phyloP scores from a whole-genome alignment of 2,329 filamentous ascomycete genomes.

The Ascochyta rabiei region DNA sequence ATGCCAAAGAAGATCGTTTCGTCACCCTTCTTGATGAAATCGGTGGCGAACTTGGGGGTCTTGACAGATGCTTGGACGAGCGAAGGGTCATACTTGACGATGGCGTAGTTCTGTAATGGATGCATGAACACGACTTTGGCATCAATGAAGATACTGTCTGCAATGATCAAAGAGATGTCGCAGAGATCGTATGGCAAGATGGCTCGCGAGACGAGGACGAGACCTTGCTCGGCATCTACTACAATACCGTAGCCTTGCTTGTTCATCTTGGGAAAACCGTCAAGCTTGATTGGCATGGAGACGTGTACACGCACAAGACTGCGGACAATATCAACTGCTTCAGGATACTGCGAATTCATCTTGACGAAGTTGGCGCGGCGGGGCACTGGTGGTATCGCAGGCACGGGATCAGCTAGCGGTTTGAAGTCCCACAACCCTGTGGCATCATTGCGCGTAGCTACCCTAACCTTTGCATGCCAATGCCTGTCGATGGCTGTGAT shows the following conservation, averaged over 20 bases:
- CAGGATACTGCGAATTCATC: constrained; percentile 84
- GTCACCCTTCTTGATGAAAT: constrained; percentile 88
- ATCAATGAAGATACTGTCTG: constrained; percentile 92
- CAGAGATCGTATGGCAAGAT: constrained; percentile 96
- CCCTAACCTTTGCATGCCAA: constrained; percentile 93
- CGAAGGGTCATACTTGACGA: constrained; percentile 91
- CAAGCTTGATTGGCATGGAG: constrained; percentile 92
- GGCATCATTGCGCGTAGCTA: constrained; percentile 87
- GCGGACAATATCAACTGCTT: constrained; percentile 89
- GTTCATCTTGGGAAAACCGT: constrained; percentile 94
- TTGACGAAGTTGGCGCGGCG: constrained; percentile 89
- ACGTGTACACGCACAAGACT: constrained; percentile 95
- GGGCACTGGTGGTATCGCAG: constrained; percentile 72
- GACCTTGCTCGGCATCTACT: constrained; percentile 94
- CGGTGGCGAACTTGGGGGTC: constrained; percentile 80
- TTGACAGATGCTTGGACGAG: constrained; percentile 94
- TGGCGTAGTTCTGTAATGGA: constrained; percentile 93
- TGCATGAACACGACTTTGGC: constrained; percentile 96
- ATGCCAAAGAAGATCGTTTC: constrained; percentile 98
- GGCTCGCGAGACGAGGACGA: constrained; percentile 91
- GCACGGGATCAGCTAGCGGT: constrained; percentile 80
- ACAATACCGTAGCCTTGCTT: constrained; percentile 96
- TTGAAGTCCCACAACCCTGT: constrained; percentile 95
- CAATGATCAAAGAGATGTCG: constrained; percentile 94
- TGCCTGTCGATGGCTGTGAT: constrained; percentile 93